Evolutionary conservation across 2,329 filamentous ascomycete species (phyloP).

Genomic region (Trichoderma cornu-damae): DNA sequence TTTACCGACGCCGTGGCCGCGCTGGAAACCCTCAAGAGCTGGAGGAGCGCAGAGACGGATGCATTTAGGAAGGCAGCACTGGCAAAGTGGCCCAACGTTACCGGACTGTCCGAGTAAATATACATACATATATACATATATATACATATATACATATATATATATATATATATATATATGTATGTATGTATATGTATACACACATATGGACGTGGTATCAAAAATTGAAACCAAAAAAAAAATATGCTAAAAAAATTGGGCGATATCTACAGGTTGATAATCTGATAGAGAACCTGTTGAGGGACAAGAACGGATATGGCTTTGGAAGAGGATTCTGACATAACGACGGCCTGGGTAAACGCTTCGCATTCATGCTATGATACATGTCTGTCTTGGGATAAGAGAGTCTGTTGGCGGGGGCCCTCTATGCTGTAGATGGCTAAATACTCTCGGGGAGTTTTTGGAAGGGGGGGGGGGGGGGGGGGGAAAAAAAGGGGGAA

Average conservation of each 20-base stretch:
- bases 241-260: not conserved
- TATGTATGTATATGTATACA: no score
- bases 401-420: not conserved
- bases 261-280: not conserved
- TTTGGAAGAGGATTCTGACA: not conserved
- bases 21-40: slow-evolving; percentile 41
- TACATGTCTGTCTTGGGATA: not conserved
- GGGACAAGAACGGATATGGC: not conserved
- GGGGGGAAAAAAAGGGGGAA: no score
- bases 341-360: not conserved
- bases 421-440: not conserved
- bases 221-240: not conserved
- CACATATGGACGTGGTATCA: not conserved
- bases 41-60: slow-evolving; percentile 46
- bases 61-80: slow-evolving; percentile 46
- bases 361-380: not conserved
- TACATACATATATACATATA: no score
- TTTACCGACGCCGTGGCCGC: slow-evolving; percentile 51
- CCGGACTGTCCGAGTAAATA: slow-evolving; percentile 34
- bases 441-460: not conserved
- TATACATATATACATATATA: no score
- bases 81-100: slow-evolving; percentile 48
- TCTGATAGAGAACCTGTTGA: not conserved
- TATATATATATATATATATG: no score
- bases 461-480: no score